Base-by-base conservation (phyloP, 2,329 filamentous ascomycete genomes). In the Helotiales sp. region DNA sequence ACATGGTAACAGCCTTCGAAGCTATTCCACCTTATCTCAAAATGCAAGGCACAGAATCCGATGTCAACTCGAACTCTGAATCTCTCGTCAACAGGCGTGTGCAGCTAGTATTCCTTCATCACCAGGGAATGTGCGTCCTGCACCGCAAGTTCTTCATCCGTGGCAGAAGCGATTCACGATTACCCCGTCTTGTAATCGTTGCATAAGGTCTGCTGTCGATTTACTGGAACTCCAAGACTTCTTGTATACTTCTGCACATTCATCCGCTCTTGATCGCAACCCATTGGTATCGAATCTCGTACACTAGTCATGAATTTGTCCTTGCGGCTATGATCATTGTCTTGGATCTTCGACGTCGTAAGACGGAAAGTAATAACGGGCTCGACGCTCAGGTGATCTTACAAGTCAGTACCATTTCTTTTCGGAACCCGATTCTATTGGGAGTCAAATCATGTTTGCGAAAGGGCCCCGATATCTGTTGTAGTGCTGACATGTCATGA, bases 11-110 rank as follows among this genome's bases (percentile, higher is more conserved):
- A 62, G 81, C 87, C 43, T 84, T 85, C 75, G 81, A 91, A 30
- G 85, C 89, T 63, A 84, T 96, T 43, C 93, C 95, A 0, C 89
- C 91, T 3, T 90, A 96, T 76, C 82, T 97, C 45, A 90, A 88
- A 72, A 84, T 96, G 73, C 88, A 89, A 45, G 84, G 89, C 94
- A 66, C 89, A 92, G 66, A 89, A 91, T 63, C 86, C 83, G 10
- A 22, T 55, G 11, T 78, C 79, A 17, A 77, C 79, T 34, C 88
- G 28, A 93, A 96, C 73, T 88, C 95, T 13, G 87, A 94, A 78
- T 91, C 92, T 26, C 86, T 94, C 68, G 89, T 97, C 66, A 90
- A 96, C 80, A 90, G 93, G 61, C 89, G 93, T 24, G 93, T 93
- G 75, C 91, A 91, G 65, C 82, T 97, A 11, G 65, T 63, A 7